Evolutionary conservation across 805 yeast species (phyloP).

Genomic region (Candida peoriensis): DNA sequence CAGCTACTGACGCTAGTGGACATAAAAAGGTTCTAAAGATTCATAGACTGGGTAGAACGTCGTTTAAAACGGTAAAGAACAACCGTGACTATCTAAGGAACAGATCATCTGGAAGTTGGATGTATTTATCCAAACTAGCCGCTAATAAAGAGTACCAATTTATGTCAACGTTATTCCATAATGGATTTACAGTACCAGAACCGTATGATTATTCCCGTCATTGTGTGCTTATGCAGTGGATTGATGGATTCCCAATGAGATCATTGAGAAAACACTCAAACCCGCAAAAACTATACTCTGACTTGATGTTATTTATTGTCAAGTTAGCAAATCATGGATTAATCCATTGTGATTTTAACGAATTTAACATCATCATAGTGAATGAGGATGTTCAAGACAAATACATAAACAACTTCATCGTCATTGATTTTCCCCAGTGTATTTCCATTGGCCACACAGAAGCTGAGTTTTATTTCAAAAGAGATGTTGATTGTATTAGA

Average conservation of each 20-base stretch:
- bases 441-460: conserved; percentile 87
- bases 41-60: conserved; percentile 90
- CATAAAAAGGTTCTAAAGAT: conserved; percentile 74
- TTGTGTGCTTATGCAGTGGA: conserved; percentile 86
- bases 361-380: conserved; percentile 86
- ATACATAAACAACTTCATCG: conserved; percentile 68
- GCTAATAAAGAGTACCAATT: conserved; percentile 91
- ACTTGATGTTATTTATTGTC: conserved; percentile 83
- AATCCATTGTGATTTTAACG: conserved; percentile 97
- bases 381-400: conserved; percentile 47
- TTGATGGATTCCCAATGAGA: conserved; percentile 88
- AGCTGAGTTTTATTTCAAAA: conserved; percentile 79
- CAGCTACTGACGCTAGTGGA: conserved; percentile 67
- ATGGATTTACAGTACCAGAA: conserved; percentile 81
- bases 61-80: conserved; percentile 87
- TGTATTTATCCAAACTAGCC: conserved; percentile 83
- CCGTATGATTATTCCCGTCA: conserved; percentile 91
- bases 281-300: conserved; percentile 69
- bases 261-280: conserved; percentile 67
- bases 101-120: conserved; percentile 81
- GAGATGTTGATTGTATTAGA: conserved; percentile 90
- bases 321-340: conserved; percentile 81
- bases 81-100: conserved; percentile 84
- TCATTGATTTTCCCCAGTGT: conserved; percentile 98
- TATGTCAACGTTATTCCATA: conserved; percentile 66